Evolutionary conservation across 1,284 basidiomycete species (phyloP), one percentile per base, ranked within the genome.

Genomic region (Lignosus rhinocerotis): DNA sequence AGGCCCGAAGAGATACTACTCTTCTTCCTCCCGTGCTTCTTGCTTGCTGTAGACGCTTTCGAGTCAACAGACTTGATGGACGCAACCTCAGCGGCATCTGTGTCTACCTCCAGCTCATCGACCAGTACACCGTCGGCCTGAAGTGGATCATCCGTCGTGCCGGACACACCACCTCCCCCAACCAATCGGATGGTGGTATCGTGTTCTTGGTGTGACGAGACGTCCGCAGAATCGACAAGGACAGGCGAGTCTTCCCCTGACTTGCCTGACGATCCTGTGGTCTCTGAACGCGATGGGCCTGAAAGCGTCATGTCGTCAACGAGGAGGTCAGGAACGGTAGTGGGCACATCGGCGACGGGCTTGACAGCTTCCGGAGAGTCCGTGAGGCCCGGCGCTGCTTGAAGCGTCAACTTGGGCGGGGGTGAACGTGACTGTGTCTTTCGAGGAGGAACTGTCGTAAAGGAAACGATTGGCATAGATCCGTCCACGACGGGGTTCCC

Each of bases 121-220:
- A 71, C 62, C 16, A 65, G 59, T 16, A 63, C 59, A 32, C 67
- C 66, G 7, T 63, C 64, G 34, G 62, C 64, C 43, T 62, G 60
- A 14, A 70, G 66, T 11, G 70, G 65, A 39, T 72, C 66, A 30
- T 78, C 78, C 38, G 75, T 67, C 30, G 70, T 65, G 36, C 80
- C 81, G 7, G 69, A 68, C 25, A 69, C 65, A 17, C 76, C 73
- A 30, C 80, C 80, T 6, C 79, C 81, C 21, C 83, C 85, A 16
- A 87, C 77, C n/a, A 87, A 71, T 44, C 83, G 80, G 56, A 88
- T 78, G 6, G 83, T 84, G 11, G 75, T 72, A 30, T 66, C 66
- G 72, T 70, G 49, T 61, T 66, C 48, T 43, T 61, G 56, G 41
- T 51, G 32, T 43, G 58, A 51, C 2, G 56, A 46, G 0, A 64